A percentile compares a stretch with the other conserved stretches of the same genome.
Conservation (phyloP, 192 early-diverging fungal species). For the Backusella tuberculispora region DNA sequence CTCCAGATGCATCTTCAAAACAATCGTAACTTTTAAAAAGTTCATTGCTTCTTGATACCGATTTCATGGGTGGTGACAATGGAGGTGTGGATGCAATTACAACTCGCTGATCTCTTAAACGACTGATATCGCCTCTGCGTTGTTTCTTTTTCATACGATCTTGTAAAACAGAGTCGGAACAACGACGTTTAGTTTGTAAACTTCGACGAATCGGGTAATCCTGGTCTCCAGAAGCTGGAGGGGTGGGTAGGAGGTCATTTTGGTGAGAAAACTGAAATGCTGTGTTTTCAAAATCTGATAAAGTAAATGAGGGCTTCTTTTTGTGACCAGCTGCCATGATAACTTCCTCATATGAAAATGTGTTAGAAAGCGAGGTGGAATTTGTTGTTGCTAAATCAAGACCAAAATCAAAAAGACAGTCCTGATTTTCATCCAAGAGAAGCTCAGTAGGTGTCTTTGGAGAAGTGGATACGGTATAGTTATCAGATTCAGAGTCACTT, state of each 20-base stretch:
- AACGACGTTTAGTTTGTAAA: constrained; percentile 9
- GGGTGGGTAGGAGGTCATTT: not conserved
- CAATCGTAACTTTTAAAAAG: constrained; percentile 1
- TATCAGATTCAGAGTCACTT: constrained; percentile 32
- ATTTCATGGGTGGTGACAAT: constrained; percentile 2
- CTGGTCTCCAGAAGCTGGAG: not conserved
- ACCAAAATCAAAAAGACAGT: constrained; percentile 27
- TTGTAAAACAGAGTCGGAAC: constrained; percentile 20
- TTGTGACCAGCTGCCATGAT: constrained; percentile 14
- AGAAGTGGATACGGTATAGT: constrained; percentile 26
- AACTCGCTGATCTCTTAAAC: constrained; percentile 5
- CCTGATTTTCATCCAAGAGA: constrained; percentile 25
- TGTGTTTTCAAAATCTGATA: not conserved
- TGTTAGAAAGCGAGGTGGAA: not conserved
- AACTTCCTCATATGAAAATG: constrained; percentile 20
- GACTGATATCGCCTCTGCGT: not conserved
- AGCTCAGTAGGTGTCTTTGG: constrained; percentile 24
- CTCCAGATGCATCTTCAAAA: constrained; percentile 31
- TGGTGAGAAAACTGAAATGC: not conserved
- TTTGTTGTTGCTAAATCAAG: constrained; percentile 18
- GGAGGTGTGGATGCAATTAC: constrained; percentile 3
- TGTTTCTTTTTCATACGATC: constrained; percentile 22
- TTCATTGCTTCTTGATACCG: not conserved
- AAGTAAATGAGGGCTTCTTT: constrained; percentile 20
- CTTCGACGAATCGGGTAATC: not conserved